Conservation (phyloP, 345 rosid genomes). For the Salix koriyanagi region DNA sequence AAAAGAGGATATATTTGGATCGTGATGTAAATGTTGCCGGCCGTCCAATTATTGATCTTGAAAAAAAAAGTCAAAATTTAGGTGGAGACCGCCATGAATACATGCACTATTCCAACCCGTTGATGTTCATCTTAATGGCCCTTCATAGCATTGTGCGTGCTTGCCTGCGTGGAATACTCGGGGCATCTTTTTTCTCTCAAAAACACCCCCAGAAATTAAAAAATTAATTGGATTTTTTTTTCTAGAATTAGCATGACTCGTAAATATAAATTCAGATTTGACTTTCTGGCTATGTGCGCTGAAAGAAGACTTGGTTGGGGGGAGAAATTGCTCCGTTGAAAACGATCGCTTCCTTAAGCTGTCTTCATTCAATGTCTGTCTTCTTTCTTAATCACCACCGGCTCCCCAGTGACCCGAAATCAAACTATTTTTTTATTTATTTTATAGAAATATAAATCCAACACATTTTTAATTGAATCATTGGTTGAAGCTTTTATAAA, state of each 20-base stretch:
- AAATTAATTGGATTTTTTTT: no score
- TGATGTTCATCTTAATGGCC: background rate
- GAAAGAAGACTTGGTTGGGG: background rate
- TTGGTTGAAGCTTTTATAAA: no score
- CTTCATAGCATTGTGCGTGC: no score
- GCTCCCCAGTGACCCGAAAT: background rate
- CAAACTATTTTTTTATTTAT: no score
- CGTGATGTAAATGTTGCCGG: background rate
- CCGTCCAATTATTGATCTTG: slow-evolving; percentile 8
- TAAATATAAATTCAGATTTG: no score
- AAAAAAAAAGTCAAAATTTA: slow-evolving; percentile 6
- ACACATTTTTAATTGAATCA: no score
- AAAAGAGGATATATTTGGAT: background rate
- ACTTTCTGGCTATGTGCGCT: background rate
- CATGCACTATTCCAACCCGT: background rate
- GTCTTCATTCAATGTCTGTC: background rate
- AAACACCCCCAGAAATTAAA: no score
- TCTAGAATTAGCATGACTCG: background rate
- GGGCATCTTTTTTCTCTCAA: no score
- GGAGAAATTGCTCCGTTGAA: background rate
- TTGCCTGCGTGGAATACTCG: no score
- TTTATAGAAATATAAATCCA: no score
- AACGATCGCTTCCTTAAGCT: background rate
- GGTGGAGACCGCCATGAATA: slow-evolving; percentile 8
- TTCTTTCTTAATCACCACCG: background rate